These are phyloP conservation scores for Cyathus striatus DNA, from an alignment of 768 basidiomycete genomes.

Conservation along the genomic window DNA sequence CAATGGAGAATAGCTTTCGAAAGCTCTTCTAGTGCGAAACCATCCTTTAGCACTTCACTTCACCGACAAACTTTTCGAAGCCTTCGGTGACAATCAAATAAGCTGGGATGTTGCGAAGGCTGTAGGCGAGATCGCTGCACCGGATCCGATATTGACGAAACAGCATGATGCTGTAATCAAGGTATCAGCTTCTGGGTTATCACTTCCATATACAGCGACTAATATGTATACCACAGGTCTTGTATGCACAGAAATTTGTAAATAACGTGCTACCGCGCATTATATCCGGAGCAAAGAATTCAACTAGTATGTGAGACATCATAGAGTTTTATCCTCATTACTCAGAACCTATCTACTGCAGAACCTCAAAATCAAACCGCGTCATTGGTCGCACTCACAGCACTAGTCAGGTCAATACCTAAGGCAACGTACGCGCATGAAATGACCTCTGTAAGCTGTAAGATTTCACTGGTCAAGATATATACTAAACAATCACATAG, in stretches of 20 bases:
- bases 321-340: constrained; percentile 13
- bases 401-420: constrained; percentile 76
- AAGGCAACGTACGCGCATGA: constrained; percentile 67
- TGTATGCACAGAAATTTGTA: constrained; percentile 75
- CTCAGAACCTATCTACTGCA: constrained; percentile 13
- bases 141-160: constrained; percentile 68
- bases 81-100: constrained; percentile 63
- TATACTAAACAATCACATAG: no score
- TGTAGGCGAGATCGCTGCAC: constrained; percentile 59
- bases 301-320: no score
- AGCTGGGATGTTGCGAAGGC: constrained; percentile 73
- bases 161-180: constrained; percentile 72
- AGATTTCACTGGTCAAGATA: neutral
- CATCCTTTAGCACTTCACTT: constrained; percentile 54
- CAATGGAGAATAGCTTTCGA: constrained; percentile 50
- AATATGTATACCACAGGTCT: constrained; percentile 45
- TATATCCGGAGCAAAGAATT: constrained; percentile 57
- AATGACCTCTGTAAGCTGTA: constrained; percentile 45
- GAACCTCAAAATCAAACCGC: constrained; percentile 54
- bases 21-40: constrained; percentile 73
- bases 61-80: constrained; percentile 59
- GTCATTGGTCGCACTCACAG: constrained; percentile 79
- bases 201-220: no score
- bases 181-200: constrained; percentile 39
- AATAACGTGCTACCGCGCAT: constrained; percentile 68